phyloP scores from a whole-genome alignment of 2,329 filamentous ascomycete species.

The Dactylellina haptotyla region DNA sequence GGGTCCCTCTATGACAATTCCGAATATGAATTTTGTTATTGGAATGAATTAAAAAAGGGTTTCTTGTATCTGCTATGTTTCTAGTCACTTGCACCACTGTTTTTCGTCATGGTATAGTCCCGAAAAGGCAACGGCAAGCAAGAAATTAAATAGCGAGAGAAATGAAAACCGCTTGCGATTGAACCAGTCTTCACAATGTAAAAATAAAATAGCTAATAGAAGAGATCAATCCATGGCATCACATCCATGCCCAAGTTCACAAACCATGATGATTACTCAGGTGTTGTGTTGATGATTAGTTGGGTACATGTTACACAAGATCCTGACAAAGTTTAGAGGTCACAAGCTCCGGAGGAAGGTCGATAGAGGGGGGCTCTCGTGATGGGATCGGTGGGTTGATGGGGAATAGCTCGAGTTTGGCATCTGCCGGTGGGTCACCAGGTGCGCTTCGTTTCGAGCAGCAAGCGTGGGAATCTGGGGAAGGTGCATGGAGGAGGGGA shows the following conservation, averaged over 20 bases:
- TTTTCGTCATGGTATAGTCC: slow-evolving; percentile 2
- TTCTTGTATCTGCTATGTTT: neutral
- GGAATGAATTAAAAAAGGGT: neutral
- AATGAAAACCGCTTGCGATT: neutral
- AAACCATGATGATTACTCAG: neutral
- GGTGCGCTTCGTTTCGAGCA: neutral
- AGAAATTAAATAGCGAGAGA: neutral
- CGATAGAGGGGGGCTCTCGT: neutral
- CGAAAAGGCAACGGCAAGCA: neutral
- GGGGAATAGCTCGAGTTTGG: too few species aligned
- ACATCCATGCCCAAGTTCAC: too few species aligned
- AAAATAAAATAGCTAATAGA: too few species aligned
- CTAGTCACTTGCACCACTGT: neutral
- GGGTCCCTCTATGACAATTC: too few species aligned
- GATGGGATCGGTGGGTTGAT: neutral
- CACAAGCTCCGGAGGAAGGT: neutral
- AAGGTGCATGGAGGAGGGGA: slow-evolving; percentile 11
- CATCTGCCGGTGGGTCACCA: slow-evolving; percentile 21
- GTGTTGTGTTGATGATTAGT: too few species aligned
- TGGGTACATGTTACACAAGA: neutral
- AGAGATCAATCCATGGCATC: too few species aligned
- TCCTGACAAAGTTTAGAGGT: too few species aligned
- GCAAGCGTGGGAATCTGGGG: slow-evolving; percentile 10
- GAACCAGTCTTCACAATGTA: too few species aligned
- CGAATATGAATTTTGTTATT: too few species aligned